phyloP scores from a whole-genome alignment of 176 grass and related monocot species.

The Aegilops umbellulata region DNA sequence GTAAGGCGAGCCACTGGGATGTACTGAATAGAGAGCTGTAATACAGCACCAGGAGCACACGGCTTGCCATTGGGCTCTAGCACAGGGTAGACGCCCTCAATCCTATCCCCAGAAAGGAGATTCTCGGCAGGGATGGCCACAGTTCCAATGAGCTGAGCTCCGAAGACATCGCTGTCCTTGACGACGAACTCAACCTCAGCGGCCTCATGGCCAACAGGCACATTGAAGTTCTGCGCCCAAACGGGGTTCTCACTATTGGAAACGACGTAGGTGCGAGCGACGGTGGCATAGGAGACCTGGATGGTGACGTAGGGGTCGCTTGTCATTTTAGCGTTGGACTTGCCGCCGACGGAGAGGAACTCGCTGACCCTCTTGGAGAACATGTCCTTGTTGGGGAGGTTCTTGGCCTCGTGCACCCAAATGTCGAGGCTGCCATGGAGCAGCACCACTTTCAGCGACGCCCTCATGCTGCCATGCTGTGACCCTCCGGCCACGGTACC shows the following conservation, averaged over 20 bases:
- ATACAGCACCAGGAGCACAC: conserved; percentile 43
- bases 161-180: conserved; percentile 76
- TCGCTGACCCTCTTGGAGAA: conserved; percentile 71
- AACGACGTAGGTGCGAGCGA: conserved; percentile 71
- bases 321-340: conserved; percentile 48
- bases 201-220: conserved; percentile 65
- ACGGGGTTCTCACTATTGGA: conserved; percentile 75
- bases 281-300: conserved; percentile 40
- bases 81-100: conserved; percentile 54
- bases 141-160: conserved; percentile 64
- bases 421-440: conserved; percentile 85
- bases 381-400: conserved; percentile 82
- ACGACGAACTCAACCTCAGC: conserved; percentile 75
- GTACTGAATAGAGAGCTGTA: conserved; percentile 68
- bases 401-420: conserved; percentile 57
- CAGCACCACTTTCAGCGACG: conserved; percentile 76
- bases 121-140: conserved; percentile 51
- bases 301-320: conserved; percentile 86
- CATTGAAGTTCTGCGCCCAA: conserved; percentile 74
- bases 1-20: conserved; percentile 56
- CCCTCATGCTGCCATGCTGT: conserved; percentile 31
- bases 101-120: conserved; percentile 47
- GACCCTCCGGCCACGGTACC: conserved; percentile 8
- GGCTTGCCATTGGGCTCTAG: conserved; percentile 63
- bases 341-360: conserved; percentile 38